Evolutionary conservation across 495 filamentous ascomycete genomes (phyloP).

Genomic region (Neurospora intermedia): DNA sequence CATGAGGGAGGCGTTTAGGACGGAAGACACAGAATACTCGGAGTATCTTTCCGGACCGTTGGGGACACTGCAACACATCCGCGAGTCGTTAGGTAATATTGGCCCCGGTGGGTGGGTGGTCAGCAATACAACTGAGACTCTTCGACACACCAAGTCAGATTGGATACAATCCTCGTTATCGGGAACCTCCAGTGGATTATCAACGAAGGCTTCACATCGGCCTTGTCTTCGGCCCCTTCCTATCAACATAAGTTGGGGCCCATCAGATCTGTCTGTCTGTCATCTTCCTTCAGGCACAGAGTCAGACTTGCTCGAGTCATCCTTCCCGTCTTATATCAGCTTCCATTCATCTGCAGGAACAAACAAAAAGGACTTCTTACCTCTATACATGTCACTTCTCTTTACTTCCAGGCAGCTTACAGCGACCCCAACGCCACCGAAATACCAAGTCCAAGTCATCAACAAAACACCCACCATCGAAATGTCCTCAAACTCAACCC

Average conservation of each 20-base stretch:
- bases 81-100: not conserved
- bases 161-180: not conserved
- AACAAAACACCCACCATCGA: not conserved
- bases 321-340: not conserved
- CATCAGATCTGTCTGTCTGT: not conserved
- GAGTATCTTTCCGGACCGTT: not conserved
- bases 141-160: not conserved
- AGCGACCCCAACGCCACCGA: not conserved
- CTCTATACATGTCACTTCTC: not conserved
- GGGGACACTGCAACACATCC: not conserved
- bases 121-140: not conserved
- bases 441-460: not conserved
- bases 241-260: not conserved
- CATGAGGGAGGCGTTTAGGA: not conserved
- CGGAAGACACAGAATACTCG: not conserved
- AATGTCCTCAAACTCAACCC: not conserved
- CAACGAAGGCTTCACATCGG: not conserved
- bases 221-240: not conserved
- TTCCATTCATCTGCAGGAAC: not conserved
- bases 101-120: not conserved
- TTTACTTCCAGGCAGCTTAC: not conserved
- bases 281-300: not conserved
- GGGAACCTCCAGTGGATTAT: not conserved
- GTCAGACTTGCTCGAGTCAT: not conserved
- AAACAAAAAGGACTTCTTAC: not conserved